phyloP scores from a whole-genome alignment of 2,329 filamentous ascomycete species.

The Trichophyton benhamiae region DNA sequence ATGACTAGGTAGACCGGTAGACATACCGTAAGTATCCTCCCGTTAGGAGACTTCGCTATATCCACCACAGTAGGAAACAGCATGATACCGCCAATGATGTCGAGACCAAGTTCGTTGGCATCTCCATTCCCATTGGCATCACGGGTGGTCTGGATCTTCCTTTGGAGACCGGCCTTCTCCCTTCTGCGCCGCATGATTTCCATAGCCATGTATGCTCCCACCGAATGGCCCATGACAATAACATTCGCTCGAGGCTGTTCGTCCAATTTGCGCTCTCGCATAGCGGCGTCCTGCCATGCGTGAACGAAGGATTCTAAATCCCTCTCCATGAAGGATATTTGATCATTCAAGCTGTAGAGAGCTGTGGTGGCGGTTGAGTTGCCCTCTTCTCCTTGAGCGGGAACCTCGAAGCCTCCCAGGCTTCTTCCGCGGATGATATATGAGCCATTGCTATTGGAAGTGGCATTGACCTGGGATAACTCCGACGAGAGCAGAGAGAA shows the following conservation, averaged over 20 bases:
- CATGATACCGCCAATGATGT: conserved; percentile 44
- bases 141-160: not conserved
- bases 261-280: not conserved
- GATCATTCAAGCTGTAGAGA: conserved; percentile 35
- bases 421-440: conserved; percentile 25
- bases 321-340: conserved; percentile 38
- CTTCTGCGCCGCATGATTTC: conserved; percentile 52
- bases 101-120: conserved; percentile 18
- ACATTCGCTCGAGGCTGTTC: conserved; percentile 30
- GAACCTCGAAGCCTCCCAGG: conserved; percentile 25
- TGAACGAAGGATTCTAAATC: conserved; percentile 31
- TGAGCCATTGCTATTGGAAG: not conserved
- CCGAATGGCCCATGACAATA: conserved; percentile 60
- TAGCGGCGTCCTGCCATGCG: conserved; percentile 12
- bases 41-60: conserved; percentile 51
- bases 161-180: conserved; percentile 19
- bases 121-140: not conserved
- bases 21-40: conserved; percentile 38
- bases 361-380: not conserved
- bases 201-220: conserved; percentile 59
- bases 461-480: conserved; percentile 10
- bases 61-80: conserved; percentile 66
- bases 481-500: conserved; percentile 25
- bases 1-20: not conserved
- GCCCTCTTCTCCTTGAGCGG: not conserved